Percentiles rank a stretch among this genome's conserved stretches.
Conservation (phyloP, 2,329 filamentous ascomycete genomes). For the Lecanicillium sp. region DNA sequence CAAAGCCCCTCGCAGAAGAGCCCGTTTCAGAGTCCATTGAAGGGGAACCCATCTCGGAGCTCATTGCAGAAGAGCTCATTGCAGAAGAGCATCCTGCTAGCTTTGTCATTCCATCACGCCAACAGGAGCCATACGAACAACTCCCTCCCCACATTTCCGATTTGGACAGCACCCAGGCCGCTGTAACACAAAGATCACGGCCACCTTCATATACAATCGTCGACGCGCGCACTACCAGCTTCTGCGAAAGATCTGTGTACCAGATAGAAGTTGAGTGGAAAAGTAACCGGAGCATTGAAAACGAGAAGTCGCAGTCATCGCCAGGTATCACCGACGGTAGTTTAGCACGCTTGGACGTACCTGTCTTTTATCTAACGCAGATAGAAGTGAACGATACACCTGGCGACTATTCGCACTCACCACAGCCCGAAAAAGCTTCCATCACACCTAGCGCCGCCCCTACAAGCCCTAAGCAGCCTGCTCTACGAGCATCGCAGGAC, state of each 20-base stretch:
- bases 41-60: background rate
- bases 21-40: too few relatives aligned
- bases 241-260: too few relatives aligned
- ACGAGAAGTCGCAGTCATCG: too few relatives aligned
- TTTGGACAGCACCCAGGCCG: background rate
- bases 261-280: too few relatives aligned
- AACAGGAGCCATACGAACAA: background rate
- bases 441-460: background rate
- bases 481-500: slow-evolving; percentile 20
- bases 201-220: too few relatives aligned
- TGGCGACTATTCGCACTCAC: background rate
- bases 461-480: background rate
- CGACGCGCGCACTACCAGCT: too few relatives aligned
- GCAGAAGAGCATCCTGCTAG: background rate
- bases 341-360: background rate
- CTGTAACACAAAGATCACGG: too few relatives aligned
- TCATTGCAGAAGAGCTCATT: too few relatives aligned
- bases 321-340: background rate
- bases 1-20: too few relatives aligned
- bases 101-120: slow-evolving; percentile 2
- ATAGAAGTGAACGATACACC: background rate
- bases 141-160: background rate
- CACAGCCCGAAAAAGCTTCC: background rate
- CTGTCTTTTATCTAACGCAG: background rate
- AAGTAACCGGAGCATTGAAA: too few relatives aligned